Percentiles rank a stretch among this genome's conserved stretches.
Evolutionary conservation across 805 yeast species (phyloP).

Genomic region (Suhomyces pyralidae): DNA sequence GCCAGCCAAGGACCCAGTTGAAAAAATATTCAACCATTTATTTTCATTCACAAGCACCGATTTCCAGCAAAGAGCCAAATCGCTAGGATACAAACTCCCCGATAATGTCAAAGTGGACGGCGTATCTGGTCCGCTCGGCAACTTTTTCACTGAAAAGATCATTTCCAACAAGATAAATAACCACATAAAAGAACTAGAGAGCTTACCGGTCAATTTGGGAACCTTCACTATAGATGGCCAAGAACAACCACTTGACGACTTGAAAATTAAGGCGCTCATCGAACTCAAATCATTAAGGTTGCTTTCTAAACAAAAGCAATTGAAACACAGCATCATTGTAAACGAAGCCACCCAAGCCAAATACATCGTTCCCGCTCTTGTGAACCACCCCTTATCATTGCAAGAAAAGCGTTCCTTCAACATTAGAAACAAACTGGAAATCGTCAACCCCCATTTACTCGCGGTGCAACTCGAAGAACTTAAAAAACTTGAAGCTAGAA

Average conservation of each 20-base stretch:
- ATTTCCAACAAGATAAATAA: conserved; percentile 53
- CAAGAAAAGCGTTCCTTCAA: conserved; percentile 70
- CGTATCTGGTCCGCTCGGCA: conserved; percentile 46
- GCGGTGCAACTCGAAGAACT: conserved; percentile 76
- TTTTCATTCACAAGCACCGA: conserved; percentile 7
- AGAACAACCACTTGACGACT: conserved; percentile 40
- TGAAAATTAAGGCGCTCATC: conserved; percentile 63
- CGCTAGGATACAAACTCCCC: conserved; percentile 37
- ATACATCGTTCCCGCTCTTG: conserved; percentile 48
- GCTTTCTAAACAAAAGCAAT: conserved; percentile 64
- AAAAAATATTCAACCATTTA: conserved; percentile 6
- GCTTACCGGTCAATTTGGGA: conserved; percentile 68
- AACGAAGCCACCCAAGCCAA: conserved; percentile 56
- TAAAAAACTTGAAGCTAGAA: conserved; percentile 51
- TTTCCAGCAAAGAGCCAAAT: conserved; percentile 36
- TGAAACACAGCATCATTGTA: conserved; percentile 59
- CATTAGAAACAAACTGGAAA: conserved; percentile 64
- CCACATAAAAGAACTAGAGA: conserved; percentile 60
- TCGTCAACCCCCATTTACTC: conserved; percentile 69
- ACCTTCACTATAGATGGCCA: conserved; percentile 41
- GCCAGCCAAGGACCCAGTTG: background rate
- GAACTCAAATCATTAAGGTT: conserved; percentile 69
- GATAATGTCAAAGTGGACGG: conserved; percentile 25
- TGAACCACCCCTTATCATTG: conserved; percentile 52
- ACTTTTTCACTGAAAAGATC: conserved; percentile 48